Evolutionary conservation across 192 early-diverging fungal genomes (phyloP), one percentile per base, ranked within the genome.

Genomic region (Neocallimastix lanati): DNA sequence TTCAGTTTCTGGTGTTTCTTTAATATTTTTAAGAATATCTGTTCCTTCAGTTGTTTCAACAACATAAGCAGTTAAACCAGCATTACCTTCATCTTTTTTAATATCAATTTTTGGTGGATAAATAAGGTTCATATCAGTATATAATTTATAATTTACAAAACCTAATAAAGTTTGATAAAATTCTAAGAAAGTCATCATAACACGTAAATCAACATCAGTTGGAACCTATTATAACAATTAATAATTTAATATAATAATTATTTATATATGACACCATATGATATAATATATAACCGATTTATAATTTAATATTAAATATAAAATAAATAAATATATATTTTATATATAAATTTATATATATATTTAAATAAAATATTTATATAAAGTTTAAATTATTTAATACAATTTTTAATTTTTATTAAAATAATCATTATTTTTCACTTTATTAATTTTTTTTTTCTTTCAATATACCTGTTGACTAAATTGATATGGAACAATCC

Each of bases 401-500:
- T n/a, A n/a, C n/a, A n/a, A n/a, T n/a, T n/a, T n/a, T n/a, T n/a
- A n/a, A n/a, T n/a, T n/a, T n/a, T n/a, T n/a, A n/a, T n/a, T n/a
- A n/a, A n/a, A n/a, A n/a, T n/a, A n/a, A n/a, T n/a, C n/a, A n/a
- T n/a, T n/a, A n/a, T n/a, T n/a, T n/a, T n/a, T n/a, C n/a, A n/a
- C n/a, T n/a, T n/a, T n/a, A n/a, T n/a, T n/a, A n/a, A n/a, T n/a
- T 35, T 35, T 35, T 35, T 35, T 35, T 35, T 35, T 35, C 12
- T 7, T 33, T 13, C 18, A 12, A 81, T 81, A 81, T 86, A 92
- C 93, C 76, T 88, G 83, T 87, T 96, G 94, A 82, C 92, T 89
- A 86, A 99, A 99, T 86, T 96, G 92, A 85, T 96, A 95, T 25
- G 97, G 97, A 18, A 95, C 93, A 76, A 99, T 87, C 97, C 97